Base-by-base conservation (phyloP, 1,284 basidiomycete species). In the Ustilago lituana region DNA sequence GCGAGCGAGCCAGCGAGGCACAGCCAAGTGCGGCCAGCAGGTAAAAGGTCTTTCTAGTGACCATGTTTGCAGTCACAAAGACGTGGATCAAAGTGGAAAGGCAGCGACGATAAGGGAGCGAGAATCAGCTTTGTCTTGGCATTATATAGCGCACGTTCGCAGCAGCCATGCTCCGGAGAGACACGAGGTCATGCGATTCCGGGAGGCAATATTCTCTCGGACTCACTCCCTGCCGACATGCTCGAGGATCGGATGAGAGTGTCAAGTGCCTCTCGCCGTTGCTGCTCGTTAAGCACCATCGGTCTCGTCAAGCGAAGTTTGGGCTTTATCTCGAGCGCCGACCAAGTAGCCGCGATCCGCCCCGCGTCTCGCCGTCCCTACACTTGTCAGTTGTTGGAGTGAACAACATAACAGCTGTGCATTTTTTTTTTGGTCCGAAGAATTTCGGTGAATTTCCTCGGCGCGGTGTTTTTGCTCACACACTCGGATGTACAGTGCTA, bases 391-490 rank as follows among this genome's bases (percentile, higher is more conserved):
- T 19, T 12, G 17, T 46, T 14, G 26, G 1, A 37, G n/a, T 11
- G 5, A 3, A 9, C 26, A 43, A 15, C 47, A 26, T 63, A 63
- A 63, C 60, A 62, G 14, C 6, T 2, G 7, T 29, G 24, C 2
- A 22, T 17, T 33, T 36, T 22, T 20, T 5, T n/a, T n/a, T n/a
- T n/a, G n/a, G n/a, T n/a, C n/a, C n/a, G 7, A 39, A 45, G 45
- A 27, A 35, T n/a, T 23, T 62, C 62, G 62, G 62, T 17, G 51
- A 65, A 54, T 59, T 65, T 50, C 32, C 19, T 31, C 24, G n/a
- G 45, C 46, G 46, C 17, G 6, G 8, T 37, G 19, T 40, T 17
- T 23, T 33, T 33, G 20, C 19, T 37, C 33, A 12, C 17, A 33
- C 27, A 19, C 24, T 1, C 35, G 36, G n/a, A n/a, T n/a, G n/a